Base-by-base conservation (phyloP, 2,329 filamentous ascomycete species). In the Fusarium sp. region DNA sequence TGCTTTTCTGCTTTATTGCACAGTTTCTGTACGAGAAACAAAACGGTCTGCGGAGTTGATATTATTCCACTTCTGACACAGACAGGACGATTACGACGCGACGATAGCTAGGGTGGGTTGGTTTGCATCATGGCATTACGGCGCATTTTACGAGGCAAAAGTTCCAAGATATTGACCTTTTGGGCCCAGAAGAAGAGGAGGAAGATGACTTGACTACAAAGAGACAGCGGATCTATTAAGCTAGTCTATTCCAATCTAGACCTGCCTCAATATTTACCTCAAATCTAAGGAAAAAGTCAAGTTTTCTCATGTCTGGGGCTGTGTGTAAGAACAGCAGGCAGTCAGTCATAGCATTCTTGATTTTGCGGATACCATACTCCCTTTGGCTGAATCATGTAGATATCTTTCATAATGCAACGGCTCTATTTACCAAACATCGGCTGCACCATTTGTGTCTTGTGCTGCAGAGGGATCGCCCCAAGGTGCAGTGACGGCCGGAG, bases 401-500 rank as follows among this genome's bases (percentile, higher is more conserved):
- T 63, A 63, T 48, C 55, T 57, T 46, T 49, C 27, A 41, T 45
- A 47, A 41, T 32, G 50, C 43, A 58, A 42, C 50, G 56, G 61
- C 14, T 66, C 50, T 37, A 25, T 37, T 32, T 43, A 72, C 72
- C 72, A 74, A 2, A 7, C 2, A 1, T 30, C 25, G 9, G 71
- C 67, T n/a, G 59, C 20, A 1, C 79, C 79, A 2, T 70, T 47
- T 0, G 80, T 79, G n/a, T 75, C 75, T 10, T 67, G 78, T 21
- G 79, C 79, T 60, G 76, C 73, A 6, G 69, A 71, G 1, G 57
- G 5, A 65, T 81, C 79, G 18, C 60, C 76, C 79, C 79, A 81
- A 8, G 63, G 49, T 21, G 34, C 25, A 6, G 60, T 7, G 14
- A 49, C 23, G 4, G 49, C 27, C 4, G 72, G 51, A 11, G 59